Conservation (phyloP, 352 stramenopile species). For the Phytophthora multivora region DNA sequence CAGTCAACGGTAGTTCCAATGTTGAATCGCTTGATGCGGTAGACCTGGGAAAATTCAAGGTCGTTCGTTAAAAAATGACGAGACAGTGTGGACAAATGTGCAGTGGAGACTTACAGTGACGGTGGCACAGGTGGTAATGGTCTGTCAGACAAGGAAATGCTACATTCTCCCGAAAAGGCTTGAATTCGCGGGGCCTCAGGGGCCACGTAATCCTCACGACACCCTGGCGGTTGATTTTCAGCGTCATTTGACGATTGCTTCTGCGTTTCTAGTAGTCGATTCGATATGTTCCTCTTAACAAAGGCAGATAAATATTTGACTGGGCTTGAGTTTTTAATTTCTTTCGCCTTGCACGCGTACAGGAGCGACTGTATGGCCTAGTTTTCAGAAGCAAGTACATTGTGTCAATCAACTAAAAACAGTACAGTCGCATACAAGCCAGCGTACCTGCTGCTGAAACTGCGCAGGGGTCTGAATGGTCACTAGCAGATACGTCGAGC, state of each 20-base stretch:
- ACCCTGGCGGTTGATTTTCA: slow-evolving; percentile 10
- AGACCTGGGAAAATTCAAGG: slow-evolving; percentile 26
- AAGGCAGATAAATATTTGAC: slow-evolving; percentile 46
- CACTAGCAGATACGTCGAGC: slow-evolving; percentile 60
- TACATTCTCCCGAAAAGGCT: not conserved
- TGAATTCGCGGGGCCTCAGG: not conserved
- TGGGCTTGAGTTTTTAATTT: slow-evolving; percentile 50
- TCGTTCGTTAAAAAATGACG: not conserved
- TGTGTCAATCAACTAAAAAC: not conserved
- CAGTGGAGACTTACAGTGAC: slow-evolving; percentile 17
- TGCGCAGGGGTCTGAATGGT: slow-evolving; percentile 57
- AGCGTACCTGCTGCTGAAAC: slow-evolving; percentile 67
- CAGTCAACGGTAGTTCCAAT: slow-evolving; percentile 14
- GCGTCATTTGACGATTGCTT: not conserved
- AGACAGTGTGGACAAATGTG: not conserved
- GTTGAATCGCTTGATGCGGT: slow-evolving; percentile 39
- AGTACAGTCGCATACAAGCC: not conserved
- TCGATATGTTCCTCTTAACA: slow-evolving; percentile 9
- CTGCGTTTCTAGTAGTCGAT: slow-evolving; percentile 2
- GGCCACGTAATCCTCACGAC: slow-evolving; percentile 5
- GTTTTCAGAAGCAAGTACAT: not conserved
- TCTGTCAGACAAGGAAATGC: not conserved
- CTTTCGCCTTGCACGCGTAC: slow-evolving; percentile 82
- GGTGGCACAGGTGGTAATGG: slow-evolving; percentile 1
- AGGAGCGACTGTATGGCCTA: slow-evolving; percentile 80